Evolutionary conservation across 2,329 filamentous ascomycete species (phyloP), one percentile per base, ranked within the genome.

Genomic region (Paracamarosporium sp.): DNA sequence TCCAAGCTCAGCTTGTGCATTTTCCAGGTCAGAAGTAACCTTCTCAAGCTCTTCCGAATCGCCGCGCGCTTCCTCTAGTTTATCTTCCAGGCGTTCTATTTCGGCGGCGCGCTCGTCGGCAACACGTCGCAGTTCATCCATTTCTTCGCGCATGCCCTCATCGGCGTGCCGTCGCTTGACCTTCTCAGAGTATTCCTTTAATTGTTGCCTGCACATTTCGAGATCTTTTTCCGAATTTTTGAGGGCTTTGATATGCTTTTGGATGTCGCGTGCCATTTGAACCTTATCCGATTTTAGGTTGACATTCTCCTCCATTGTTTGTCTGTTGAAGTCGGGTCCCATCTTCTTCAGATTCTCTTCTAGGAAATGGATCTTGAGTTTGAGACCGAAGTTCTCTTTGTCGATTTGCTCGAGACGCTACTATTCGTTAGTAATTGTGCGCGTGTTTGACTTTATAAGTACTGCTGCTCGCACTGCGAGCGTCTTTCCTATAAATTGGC

Each of bases 341-440:
- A 90, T 87, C 75, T 96, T 97, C 52, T 89, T 87, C 48, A 99
- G 80, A 13, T 92, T 91, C 67, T 98, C 92, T 75, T 99, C 93
- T 55, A 99, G 84, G 75, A 96, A 99, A 76, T 98, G 92, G 53
- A 97, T 97, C 77, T 97, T 97, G 66, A 98, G 85, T 78, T 98
- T 98, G 52, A 62, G 60, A 31, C 51, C 50, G 73, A 98, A 99
- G 73, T 99, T 99, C 73, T 98, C 95, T 81, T 99, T 99, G 73
- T 97, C 93, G 68, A 99, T 94, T 72, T 91, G 91, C 79, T 97
- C 92, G 67, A 99, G 94, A 65, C 87, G 86, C 83, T 86, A 50
- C 15, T 12, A n/a, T 64, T 52, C 62, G 61, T 64, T 48, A 54
- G 63, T 30, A 58, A 33, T 13, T 28, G 30, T 28, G 31, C 40